Evolutionary conservation across 495 filamentous ascomycete genomes (phyloP), one percentile per base, ranked within the genome.

Genomic region (Tuber microsphaerosporum): DNA sequence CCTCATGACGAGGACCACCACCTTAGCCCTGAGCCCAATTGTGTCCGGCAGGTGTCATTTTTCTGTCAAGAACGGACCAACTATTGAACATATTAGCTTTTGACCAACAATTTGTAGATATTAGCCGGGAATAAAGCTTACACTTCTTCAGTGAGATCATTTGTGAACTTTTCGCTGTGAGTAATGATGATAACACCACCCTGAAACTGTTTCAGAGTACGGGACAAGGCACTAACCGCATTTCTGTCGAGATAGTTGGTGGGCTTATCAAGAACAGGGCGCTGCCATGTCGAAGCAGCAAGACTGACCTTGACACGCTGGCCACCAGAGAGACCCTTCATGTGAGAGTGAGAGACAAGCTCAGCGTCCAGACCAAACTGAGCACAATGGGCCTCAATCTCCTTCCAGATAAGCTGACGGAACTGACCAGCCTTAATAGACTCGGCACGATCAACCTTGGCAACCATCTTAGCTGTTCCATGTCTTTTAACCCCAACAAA

Each of bases 161-260:
- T 93, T 83, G 95, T 99, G 90, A 99, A 99, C 88, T 99, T 96
- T 80, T 92, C 90, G 76, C 90, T 93, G 90, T 99, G 95, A 81
- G 96, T 98, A 84, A 99, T 99, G 88, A 99, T 98, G 86, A 99
- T 93, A 81, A 99, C 96, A 96, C 95, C 95, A 90, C 95, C 95
- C 88, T 97, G 93, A 86, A 98, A 99, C 76, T 89, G 85, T 91
- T 97, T 97, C 77, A 99, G 87, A 73, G 95, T 96, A 89, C 97
- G 97, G 83, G 95, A 99, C 80, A 99, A 86, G 81, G 95, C 95
- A 88, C 95, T 96, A 71, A 99, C 92, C 78, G 96, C 98, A 87
- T 99, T 96, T 88, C 95, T 93, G 86, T 99, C 95, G 77, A 99
- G 91, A 86, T 98, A 99, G 89, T 99, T 99, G 85, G 96, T 99